A percentile compares a stretch with the other conserved stretches of the same genome.
Conservation (phyloP, 1,284 basidiomycete species). For the Apiotrichum montevideense region DNA sequence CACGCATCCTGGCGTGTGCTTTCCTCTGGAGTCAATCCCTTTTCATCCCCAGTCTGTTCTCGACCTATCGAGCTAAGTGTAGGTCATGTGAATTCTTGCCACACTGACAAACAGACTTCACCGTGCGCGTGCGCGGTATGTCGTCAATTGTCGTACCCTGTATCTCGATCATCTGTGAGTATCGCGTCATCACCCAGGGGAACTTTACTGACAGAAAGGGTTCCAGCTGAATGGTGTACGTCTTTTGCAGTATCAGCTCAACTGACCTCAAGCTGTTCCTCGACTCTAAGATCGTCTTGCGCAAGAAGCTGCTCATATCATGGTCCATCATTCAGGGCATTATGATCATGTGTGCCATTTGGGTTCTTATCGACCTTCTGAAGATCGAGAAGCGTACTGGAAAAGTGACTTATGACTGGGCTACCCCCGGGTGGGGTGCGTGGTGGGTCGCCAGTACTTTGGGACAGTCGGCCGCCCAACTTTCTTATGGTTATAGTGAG, state of each 20-base stretch:
- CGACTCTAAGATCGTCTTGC: conserved; percentile 30
- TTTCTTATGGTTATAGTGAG: conserved; percentile 16
- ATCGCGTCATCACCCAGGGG: background rate
- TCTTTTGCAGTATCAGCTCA: background rate
- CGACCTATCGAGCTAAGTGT: conserved; percentile 23
- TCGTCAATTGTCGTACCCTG: conserved; percentile 41
- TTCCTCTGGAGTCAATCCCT: conserved; percentile 20
- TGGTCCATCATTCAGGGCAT: conserved; percentile 25
- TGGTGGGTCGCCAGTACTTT: conserved; percentile 35
- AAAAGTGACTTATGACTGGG: conserved; percentile 28
- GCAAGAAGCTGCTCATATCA: conserved; percentile 24
- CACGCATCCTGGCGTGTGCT: conserved; percentile 15
- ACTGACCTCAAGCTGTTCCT: conserved; percentile 21
- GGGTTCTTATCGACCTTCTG: conserved; percentile 33
- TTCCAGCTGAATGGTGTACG: conserved; percentile 36
- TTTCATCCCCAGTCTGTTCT: conserved; percentile 36
- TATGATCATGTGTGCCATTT: conserved; percentile 15
- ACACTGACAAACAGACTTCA: conserved; percentile 18
- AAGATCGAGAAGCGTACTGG: conserved; percentile 9
- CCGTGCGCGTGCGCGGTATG: conserved; percentile 39
- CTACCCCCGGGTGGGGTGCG: conserved; percentile 23
- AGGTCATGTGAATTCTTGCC: background rate
- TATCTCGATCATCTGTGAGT: conserved; percentile 21
- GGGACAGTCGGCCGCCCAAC: conserved; percentile 9
- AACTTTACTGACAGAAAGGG: conserved; percentile 2